Percentiles rank a stretch among this genome's conserved stretches.
Conservation (phyloP, 2,329 filamentous ascomycete species). For the Xenoacremonium recifei region DNA sequence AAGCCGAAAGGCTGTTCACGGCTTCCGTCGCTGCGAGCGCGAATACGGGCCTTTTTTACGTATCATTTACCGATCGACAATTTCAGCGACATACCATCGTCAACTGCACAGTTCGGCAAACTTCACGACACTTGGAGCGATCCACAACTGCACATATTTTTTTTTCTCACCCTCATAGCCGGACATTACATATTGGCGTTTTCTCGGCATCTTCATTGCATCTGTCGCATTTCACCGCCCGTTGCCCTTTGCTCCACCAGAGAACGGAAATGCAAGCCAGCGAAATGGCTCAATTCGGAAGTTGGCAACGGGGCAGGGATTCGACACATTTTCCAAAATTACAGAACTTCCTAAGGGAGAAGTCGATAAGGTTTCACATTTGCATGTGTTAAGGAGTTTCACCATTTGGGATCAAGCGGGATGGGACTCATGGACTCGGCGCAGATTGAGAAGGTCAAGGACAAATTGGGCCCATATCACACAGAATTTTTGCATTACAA, state of each 20-base stretch:
- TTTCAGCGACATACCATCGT: too few species aligned
- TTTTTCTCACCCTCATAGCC: slow-evolving; percentile 3
- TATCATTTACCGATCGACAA: too few species aligned
- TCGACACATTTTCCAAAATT: background rate
- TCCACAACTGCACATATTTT: slow-evolving; percentile 1
- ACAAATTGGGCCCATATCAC: slow-evolving; percentile 4
- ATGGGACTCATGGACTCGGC: background rate
- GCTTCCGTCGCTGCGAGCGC: too few species aligned
- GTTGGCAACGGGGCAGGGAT: slow-evolving; percentile 11
- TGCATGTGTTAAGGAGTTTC: slow-evolving; percentile 19
- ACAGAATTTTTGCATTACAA: slow-evolving; percentile 14
- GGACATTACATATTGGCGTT: slow-evolving; percentile 5
- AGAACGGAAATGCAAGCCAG: slow-evolving; percentile 14
- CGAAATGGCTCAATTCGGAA: slow-evolving; percentile 17
- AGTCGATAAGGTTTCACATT: slow-evolving; percentile 1
- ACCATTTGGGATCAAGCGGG: slow-evolving; percentile 1
- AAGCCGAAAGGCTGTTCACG: too few species aligned
- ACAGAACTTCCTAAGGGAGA: slow-evolving; percentile 9
- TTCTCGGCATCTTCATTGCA: too few species aligned
- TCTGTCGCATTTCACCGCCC: too few species aligned
- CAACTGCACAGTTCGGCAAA: slow-evolving; percentile 26
- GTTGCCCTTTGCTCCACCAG: too few species aligned
- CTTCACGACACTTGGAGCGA: slow-evolving; percentile 7
- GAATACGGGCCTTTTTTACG: too few species aligned
- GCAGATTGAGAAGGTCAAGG: background rate